These are phyloP conservation scores for Aspergillus coremiiformis DNA, from an alignment of 495 filamentous ascomycete species.

Conservation along the genomic window DNA sequence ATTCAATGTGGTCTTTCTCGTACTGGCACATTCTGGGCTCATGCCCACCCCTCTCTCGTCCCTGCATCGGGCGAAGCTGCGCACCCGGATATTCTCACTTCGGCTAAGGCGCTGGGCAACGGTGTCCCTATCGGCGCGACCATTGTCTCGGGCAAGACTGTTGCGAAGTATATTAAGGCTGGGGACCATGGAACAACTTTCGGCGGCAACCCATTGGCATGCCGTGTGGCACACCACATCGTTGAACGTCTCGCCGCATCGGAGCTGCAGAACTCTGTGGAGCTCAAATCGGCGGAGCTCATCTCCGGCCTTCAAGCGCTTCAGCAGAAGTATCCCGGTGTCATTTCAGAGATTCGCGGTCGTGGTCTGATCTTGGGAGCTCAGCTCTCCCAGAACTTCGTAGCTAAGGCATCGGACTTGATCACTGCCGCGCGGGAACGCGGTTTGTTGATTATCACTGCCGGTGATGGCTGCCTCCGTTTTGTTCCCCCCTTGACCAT, in stretches of 20 bases:
- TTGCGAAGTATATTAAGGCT: conserved; percentile 75
- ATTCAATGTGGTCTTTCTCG: conserved; percentile 90
- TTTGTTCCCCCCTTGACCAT: conserved; percentile 82
- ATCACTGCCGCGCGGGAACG: conserved; percentile 81
- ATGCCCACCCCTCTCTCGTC: conserved; percentile 53
- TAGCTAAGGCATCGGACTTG: conserved; percentile 48
- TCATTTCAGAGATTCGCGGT: conserved; percentile 73
- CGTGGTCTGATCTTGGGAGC: conserved; percentile 77
- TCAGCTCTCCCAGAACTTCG: conserved; percentile 66
- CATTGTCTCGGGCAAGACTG: conserved; percentile 63
- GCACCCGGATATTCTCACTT: conserved; percentile 90
- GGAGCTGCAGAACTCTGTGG: conserved; percentile 56
- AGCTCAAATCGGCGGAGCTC: conserved; percentile 59
- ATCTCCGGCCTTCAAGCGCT: conserved; percentile 54
- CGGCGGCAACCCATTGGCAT: conserved; percentile 87
- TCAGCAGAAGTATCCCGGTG: conserved; percentile 57
- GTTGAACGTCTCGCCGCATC: conserved; percentile 62
- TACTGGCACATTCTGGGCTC: conserved; percentile 87
- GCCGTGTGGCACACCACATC: conserved; percentile 75
- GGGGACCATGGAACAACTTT: conserved; percentile 98
- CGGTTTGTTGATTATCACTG: conserved; percentile 84
- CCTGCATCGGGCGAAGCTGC: conserved; percentile 48
- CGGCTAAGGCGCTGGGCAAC: conserved; percentile 92
- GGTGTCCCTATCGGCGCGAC: conserved; percentile 92
- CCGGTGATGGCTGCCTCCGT: conserved; percentile 77